A percentile compares a stretch with the other conserved stretches of the same genome.
Evolutionary conservation across 495 filamentous ascomycete genomes (phyloP).

Genomic region (Penicillium atrosanguineum): DNA sequence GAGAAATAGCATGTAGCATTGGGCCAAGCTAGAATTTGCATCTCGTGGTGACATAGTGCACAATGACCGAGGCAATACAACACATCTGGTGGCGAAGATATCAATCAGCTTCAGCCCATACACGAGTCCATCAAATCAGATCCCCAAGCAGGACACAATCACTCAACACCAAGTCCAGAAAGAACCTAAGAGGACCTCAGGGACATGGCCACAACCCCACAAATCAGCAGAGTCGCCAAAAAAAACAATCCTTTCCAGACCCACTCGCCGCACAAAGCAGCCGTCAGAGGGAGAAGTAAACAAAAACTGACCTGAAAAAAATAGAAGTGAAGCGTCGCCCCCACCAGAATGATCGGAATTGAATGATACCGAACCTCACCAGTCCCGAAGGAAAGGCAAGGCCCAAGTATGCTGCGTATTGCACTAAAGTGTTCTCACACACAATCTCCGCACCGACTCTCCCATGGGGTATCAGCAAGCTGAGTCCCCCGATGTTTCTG

Average conservation of each 20-base stretch:
- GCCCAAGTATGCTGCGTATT: conserved; percentile 87
- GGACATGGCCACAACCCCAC: conserved; percentile 23
- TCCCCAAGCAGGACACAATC: neutral
- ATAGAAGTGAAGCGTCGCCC: conserved; percentile 72
- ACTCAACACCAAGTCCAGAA: neutral
- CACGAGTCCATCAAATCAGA: neutral
- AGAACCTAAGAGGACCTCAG: neutral
- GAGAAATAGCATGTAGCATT: neutral
- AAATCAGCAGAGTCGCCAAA: conserved; percentile 39
- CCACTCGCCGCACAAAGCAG: conserved; percentile 10
- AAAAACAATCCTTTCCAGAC: conserved; percentile 29
- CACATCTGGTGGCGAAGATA: neutral
- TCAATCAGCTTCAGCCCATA: neutral
- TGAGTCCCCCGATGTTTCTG: conserved; percentile 83
- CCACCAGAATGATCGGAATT: conserved; percentile 97
- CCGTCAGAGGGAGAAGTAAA: conserved; percentile 9
- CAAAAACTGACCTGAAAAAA: conserved; percentile 59
- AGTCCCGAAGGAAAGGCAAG: conserved; percentile 28
- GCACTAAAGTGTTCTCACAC: conserved; percentile 92
- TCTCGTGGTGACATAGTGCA: neutral
- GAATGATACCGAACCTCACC: conserved; percentile 70
- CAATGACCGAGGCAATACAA: neutral
- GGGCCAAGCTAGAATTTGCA: neutral
- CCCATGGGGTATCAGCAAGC: conserved; percentile 61
- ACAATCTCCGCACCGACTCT: conserved; percentile 94